Conservation (phyloP, 2,329 filamentous ascomycete species). For the Fusarium xylarioides region DNA sequence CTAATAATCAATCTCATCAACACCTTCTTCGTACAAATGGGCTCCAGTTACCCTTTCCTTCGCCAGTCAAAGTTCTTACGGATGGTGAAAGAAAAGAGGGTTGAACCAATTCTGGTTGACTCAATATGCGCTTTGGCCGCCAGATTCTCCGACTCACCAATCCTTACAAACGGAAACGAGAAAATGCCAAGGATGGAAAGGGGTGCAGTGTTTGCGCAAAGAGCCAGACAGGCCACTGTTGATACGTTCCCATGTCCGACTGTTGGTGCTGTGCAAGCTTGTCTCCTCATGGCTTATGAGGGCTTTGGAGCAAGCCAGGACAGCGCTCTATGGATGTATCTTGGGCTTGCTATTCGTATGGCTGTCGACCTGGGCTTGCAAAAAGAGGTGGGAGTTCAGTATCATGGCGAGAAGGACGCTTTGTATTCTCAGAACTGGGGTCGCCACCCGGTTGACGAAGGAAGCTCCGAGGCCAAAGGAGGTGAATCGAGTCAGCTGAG, state of each 20-base stretch:
- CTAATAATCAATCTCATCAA: conserved; percentile 81
- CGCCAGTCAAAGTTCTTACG: conserved; percentile 75
- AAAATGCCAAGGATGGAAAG: conserved; percentile 70
- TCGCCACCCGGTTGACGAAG: conserved; percentile 47
- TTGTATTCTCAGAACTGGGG: conserved; percentile 58
- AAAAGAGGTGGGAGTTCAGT: conserved; percentile 78
- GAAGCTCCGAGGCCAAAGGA: conserved; percentile 53
- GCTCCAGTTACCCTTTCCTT: conserved; percentile 87
- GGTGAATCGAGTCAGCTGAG: conserved; percentile 54
- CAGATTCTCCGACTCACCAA: conserved; percentile 74
- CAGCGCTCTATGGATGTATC: conserved; percentile 92
- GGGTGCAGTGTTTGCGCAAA: conserved; percentile 80
- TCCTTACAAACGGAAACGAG: conserved; percentile 57
- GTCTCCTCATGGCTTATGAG: conserved; percentile 84
- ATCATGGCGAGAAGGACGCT: conserved; percentile 63
- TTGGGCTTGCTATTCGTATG: conserved; percentile 87
- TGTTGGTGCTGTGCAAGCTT: conserved; percentile 84
- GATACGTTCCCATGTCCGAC: conserved; percentile 86
- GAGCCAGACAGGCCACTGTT: conserved; percentile 83
- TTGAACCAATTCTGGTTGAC: conserved; percentile 87
- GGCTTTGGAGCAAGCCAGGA: conserved; percentile 90
- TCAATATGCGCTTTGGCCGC: conserved; percentile 85
- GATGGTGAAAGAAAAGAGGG: conserved; percentile 81
- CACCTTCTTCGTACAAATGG: conserved; percentile 82
- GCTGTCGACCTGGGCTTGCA: conserved; percentile 82